Evolutionary conservation across 140 eudicot genomes (phyloP).

Genomic region (Oenanthe javanica): DNA sequence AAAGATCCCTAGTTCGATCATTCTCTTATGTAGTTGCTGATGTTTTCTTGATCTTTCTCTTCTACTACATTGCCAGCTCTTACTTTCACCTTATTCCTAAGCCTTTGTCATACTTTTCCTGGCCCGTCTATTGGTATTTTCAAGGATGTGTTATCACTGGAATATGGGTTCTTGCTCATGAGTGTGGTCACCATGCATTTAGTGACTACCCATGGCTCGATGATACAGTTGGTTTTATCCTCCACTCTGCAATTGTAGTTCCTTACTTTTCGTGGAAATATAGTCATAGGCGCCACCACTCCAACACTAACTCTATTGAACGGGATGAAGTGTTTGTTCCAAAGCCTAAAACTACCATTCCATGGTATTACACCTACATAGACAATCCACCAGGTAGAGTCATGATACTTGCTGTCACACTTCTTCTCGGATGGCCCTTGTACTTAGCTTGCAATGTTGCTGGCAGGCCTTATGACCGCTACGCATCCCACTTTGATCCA

Average conservation of each 20-base stretch:
- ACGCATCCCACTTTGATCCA: conserved; percentile 6
- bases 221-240: conserved; percentile 13
- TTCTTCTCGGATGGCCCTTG: conserved; percentile 17
- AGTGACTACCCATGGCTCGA: conserved; percentile 13
- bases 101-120: conserved; percentile 8
- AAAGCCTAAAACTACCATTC: conserved; percentile 12
- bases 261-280: conserved; percentile 17
- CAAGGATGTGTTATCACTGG: conserved; percentile 16
- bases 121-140: conserved; percentile 11
- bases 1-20: conserved; percentile 8
- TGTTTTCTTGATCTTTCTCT: background rate
- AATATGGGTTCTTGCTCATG: conserved; percentile 16
- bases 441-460: conserved; percentile 15
- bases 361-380: conserved; percentile 18
- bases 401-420: conserved; percentile 11
- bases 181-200: conserved; percentile 20
- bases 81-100: conserved; percentile 15
- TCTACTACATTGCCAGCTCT: conserved; percentile 10
- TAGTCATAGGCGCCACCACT: conserved; percentile 18
- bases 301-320: conserved; percentile 11
- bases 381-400: conserved; percentile 12
- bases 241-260: conserved; percentile 14
- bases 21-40: conserved; percentile 14
- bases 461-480: conserved; percentile 10
- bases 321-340: conserved; percentile 18